phyloP scores from a whole-genome alignment of 495 filamentous ascomycete genomes.

The Halenospora varia region DNA sequence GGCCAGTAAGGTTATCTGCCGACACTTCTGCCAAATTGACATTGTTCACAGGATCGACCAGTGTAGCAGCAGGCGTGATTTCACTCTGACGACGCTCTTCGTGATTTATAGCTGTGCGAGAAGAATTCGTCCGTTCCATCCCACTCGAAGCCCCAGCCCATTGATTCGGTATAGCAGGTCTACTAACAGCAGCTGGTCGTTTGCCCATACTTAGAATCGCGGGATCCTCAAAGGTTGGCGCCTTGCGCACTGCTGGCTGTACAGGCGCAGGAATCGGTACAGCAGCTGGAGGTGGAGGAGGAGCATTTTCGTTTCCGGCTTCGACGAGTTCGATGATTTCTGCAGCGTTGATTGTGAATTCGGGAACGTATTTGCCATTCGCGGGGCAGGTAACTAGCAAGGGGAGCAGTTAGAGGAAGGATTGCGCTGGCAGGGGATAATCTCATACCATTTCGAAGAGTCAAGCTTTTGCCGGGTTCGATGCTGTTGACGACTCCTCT shows the following conservation, averaged over 20 bases:
- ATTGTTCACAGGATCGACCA: constrained; percentile 18
- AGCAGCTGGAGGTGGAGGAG: constrained; percentile 8
- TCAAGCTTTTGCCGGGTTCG: constrained; percentile 64
- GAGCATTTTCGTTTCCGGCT: constrained; percentile 22
- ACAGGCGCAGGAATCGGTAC: constrained; percentile 7
- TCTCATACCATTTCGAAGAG: constrained; percentile 70
- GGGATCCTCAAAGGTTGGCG: constrained; percentile 44
- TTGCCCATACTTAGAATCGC: constrained; percentile 49
- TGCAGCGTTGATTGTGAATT: constrained; percentile 30
- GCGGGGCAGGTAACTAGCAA: constrained; percentile 22
- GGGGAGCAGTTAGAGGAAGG: constrained; percentile 1
- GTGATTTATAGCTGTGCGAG: constrained; percentile 7
- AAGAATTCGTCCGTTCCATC: constrained; percentile 18
- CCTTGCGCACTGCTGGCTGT: constrained; percentile 9
- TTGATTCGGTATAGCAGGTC: constrained; percentile 3
- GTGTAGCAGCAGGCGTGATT: constrained; percentile 7
- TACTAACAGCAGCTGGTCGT: constrained; percentile 17
- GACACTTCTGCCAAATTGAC: constrained; percentile 9
- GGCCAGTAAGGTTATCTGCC: not conserved
- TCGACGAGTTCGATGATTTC: constrained; percentile 38
- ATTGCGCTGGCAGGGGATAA: not conserved
- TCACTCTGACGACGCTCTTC: constrained; percentile 3
- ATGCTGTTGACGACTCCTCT: constrained; percentile 72
- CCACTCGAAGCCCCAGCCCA: constrained; percentile 4
- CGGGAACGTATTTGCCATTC: constrained; percentile 31